Conservation (phyloP, 129 eudicot species). For the Smallanthus sonchifolius region DNA sequence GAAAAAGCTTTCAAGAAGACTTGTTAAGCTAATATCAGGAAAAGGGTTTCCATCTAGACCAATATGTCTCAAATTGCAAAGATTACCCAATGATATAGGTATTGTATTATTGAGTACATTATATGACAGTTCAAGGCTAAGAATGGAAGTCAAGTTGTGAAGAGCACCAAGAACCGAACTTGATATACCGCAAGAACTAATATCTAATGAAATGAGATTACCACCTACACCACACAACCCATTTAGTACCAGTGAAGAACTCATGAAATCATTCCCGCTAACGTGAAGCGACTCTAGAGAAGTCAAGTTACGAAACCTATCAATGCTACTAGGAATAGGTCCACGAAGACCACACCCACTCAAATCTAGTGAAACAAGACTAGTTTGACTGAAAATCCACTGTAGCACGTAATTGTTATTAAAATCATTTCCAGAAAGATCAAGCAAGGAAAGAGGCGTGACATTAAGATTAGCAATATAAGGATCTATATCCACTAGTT, state of each 20-base stretch:
- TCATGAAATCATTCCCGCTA: no score
- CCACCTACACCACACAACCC: no score
- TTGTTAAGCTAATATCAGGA: not conserved
- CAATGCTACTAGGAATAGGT: no score
- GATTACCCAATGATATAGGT: no score
- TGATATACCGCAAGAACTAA: not conserved
- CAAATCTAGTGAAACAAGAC: no score
- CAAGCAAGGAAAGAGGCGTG: constrained; percentile 19
- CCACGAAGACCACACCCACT: no score
- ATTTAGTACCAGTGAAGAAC: no score
- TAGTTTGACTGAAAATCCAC: no score
- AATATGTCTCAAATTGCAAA: not conserved
- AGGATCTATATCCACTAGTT: not conserved
- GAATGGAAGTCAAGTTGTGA: constrained; percentile 6
- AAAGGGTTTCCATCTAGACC: not conserved
- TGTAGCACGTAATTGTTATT: not conserved
- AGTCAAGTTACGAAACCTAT: no score
- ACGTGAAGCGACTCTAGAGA: no score
- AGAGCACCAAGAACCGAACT: not conserved
- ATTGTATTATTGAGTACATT: not conserved
- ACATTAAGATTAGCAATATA: constrained; percentile 1
- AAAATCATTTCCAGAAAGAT: constrained; percentile 20
- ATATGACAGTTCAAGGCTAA: not conserved
- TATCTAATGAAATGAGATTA: no score
- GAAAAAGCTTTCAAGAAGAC: not conserved